phyloP scores from a whole-genome alignment of 192 early-diverging fungal genomes.

The Piromyces sp. region DNA sequence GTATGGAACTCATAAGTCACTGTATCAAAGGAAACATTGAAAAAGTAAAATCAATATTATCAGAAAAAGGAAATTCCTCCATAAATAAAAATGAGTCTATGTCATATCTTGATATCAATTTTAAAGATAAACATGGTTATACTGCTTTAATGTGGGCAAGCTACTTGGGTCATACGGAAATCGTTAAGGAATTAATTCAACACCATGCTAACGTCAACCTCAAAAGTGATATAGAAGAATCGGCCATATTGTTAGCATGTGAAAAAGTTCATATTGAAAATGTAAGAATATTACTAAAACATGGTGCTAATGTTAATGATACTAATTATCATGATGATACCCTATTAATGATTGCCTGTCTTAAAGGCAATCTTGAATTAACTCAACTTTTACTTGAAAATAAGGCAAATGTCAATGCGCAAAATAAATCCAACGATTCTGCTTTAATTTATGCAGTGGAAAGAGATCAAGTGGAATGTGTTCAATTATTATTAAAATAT shows the following conservation, averaged over 20 bases:
- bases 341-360: neutral
- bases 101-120: neutral
- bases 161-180: neutral
- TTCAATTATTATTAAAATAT: neutral
- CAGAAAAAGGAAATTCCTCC: neutral
- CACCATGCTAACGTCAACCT: neutral
- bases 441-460: neutral
- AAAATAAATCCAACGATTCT: neutral
- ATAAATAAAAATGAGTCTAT: neutral
- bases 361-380: neutral
- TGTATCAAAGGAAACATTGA: neutral
- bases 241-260: neutral
- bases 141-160: neutral
- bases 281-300: neutral
- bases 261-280: neutral
- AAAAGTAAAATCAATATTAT: neutral
- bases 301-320: neutral
- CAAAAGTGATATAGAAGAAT: neutral
- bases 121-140: neutral
- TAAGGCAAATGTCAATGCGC: neutral
- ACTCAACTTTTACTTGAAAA: neutral
- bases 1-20: neutral
- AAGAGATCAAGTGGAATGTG: neutral
- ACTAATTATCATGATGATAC: neutral
- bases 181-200: neutral